phyloP scores from a whole-genome alignment of 2,329 filamentous ascomycete species.

The Diaporthe sp. region DNA sequence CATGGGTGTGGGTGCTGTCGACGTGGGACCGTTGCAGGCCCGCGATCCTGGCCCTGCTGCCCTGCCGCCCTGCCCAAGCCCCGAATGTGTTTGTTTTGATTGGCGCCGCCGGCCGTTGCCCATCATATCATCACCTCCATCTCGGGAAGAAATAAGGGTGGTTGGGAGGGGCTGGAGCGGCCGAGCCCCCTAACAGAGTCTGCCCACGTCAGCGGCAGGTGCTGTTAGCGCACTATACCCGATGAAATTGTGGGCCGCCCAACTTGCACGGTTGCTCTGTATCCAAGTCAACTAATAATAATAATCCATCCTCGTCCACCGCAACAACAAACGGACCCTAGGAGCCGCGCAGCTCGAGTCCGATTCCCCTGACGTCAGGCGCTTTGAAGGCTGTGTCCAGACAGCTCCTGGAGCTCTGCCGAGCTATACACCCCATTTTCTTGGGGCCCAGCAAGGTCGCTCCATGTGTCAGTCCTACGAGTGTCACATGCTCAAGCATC shows the following conservation, averaged over 20 bases:
- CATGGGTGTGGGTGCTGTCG: constrained; percentile 23
- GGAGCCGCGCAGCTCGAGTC: not conserved
- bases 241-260: not conserved
- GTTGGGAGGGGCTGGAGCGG: constrained; percentile 23
- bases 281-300: not conserved
- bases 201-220: not conserved
- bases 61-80: constrained; percentile 6
- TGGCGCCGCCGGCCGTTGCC: constrained; percentile 31
- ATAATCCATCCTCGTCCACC: not conserved
- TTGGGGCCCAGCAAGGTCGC: not conserved
- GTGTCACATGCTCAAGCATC: constrained; percentile 10
- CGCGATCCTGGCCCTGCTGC: constrained; percentile 10
- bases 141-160: constrained; percentile 19
- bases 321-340: not conserved
- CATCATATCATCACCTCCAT: constrained; percentile 16
- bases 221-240: not conserved
- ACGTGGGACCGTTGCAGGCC: constrained; percentile 19
- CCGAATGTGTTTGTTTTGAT: constrained; percentile 29
- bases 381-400: not conserved
- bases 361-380: constrained; percentile 21
- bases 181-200: not conserved
- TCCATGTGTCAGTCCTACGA: not conserved
- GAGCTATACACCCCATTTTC: not conserved
- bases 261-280: not conserved
- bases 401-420: not conserved